Conservation (phyloP, 2,329 filamentous ascomycete genomes). For the Aspergillus clavatus region DNA sequence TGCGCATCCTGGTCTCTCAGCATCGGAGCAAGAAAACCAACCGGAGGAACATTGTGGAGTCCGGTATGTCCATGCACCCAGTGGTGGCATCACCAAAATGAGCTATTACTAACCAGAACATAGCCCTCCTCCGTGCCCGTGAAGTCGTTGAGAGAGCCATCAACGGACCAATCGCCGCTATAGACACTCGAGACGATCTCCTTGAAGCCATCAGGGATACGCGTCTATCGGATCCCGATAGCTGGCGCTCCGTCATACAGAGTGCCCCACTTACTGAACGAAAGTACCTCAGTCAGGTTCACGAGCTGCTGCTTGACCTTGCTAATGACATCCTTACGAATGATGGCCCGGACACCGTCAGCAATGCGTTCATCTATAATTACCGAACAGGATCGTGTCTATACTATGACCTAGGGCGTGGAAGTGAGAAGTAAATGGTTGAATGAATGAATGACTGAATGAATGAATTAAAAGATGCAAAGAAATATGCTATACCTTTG, state of each 20-base stretch:
- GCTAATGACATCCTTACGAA: slow-evolving; percentile 43
- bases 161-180: slow-evolving; percentile 74
- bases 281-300: slow-evolving; percentile 76
- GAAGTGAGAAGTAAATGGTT: slow-evolving; percentile 11
- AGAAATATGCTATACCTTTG: slow-evolving; percentile 12
- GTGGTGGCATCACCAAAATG: background rate
- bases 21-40: slow-evolving; percentile 90
- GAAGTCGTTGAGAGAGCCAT: slow-evolving; percentile 66
- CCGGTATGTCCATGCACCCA: slow-evolving; percentile 55
- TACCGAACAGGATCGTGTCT: slow-evolving; percentile 79
- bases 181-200: slow-evolving; percentile 81
- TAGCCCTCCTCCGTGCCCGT: slow-evolving; percentile 51
- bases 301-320: slow-evolving; percentile 66
- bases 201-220: slow-evolving; percentile 72
- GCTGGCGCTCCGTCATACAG: slow-evolving; percentile 78
- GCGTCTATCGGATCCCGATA: slow-evolving; percentile 71
- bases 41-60: slow-evolving; percentile 77
- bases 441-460: slow-evolving; percentile 6
- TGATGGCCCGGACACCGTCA: slow-evolving; percentile 50
- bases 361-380: slow-evolving; percentile 85
- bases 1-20: slow-evolving; percentile 76
- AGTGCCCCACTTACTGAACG: slow-evolving; percentile 69
- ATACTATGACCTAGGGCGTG: slow-evolving; percentile 68
- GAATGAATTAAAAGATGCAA: slow-evolving; percentile 10
- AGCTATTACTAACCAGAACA: slow-evolving; percentile 12